Base-by-base conservation (phyloP, 805 yeast genomes). In the Blastobotrys peoriensis region DNA sequence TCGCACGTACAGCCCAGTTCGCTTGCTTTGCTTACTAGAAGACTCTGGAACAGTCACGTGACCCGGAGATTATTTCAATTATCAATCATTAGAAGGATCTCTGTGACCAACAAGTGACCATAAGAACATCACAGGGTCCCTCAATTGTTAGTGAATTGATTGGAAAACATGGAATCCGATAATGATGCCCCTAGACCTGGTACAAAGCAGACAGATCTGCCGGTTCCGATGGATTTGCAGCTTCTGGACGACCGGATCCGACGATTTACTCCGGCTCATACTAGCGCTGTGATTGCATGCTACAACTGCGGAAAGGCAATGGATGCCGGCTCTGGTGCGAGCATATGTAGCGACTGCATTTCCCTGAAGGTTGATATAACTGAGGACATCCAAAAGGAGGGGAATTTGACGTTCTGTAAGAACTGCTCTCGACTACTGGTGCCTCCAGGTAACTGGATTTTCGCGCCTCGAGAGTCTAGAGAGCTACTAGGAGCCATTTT, bases 261-360 rank as follows among this genome's bases (percentile, higher is more conserved):
- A 44, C 42, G 44, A 16, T 64, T 63, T 48, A 56, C 52, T 17
- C 68, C 68, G 13, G 54, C 53, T 34, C 67, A 61, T 52, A 62
- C 63, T 44, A 75, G 71, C 16, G 94, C 96, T 18, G 83, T 95
- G 3, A 93, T 89, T 51, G 74, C 88, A 47, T 89, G 98, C 73
- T 88, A 93, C 66, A 83, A 84, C 78, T 89, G 98, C 81, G 98
- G 97, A 69, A 86, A 85, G 46, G 91, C 95, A 41, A 87, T 89
- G 84, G 91, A 86, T 63, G 93, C 96, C 36, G 85, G 95, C 25
- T 69, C 79, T 20, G 96, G 96, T 10, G 70, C 87, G 46, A 95
- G 86, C 33, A 86, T 87, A 89, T 89, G 98, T 69, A 81, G 84
- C 70, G 97, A 89, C 65, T 89, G 98, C 78, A 86, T 89, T 63